These are phyloP conservation scores for Fusarium miscanthi DNA, from an alignment of 2,329 filamentous ascomycete species.

Conservation along the genomic window DNA sequence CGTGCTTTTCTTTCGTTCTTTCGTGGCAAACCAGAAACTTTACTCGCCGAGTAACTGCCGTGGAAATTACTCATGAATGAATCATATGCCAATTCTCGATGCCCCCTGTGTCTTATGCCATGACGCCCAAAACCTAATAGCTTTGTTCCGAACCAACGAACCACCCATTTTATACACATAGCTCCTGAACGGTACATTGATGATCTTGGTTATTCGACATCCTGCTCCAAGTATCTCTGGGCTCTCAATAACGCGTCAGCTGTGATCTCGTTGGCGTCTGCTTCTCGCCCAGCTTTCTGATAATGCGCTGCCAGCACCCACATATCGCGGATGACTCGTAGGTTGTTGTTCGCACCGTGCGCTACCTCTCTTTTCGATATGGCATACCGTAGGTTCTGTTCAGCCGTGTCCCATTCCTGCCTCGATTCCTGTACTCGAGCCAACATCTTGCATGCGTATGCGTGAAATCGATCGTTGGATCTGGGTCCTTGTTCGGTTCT, in stretches of 20 bases:
- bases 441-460: constrained; percentile 54
- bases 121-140: constrained; percentile 13
- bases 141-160: not conserved
- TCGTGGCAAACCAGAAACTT: not conserved
- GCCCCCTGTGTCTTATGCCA: not conserved
- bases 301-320: constrained; percentile 53
- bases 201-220: constrained; percentile 23
- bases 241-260: constrained; percentile 50
- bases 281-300: constrained; percentile 45
- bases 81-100: constrained; percentile 1
- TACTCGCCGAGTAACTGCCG: not conserved
- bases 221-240: constrained; percentile 45
- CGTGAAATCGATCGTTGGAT: constrained; percentile 51
- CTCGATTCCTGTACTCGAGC: constrained; percentile 50
- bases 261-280: constrained; percentile 45
- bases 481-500: constrained; percentile 36
- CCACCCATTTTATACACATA: constrained; percentile 1
- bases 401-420: constrained; percentile 48
- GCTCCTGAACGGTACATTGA: constrained; percentile 4
- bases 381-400: constrained; percentile 49
- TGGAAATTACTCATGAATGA: not conserved
- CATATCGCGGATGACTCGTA: constrained; percentile 54
- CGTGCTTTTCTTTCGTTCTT: constrained; percentile 11
- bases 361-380: constrained; percentile 51
- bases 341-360: constrained; percentile 49